Evolutionary conservation across 768 basidiomycete genomes (phyloP).

Genomic region (Lentinus brumalis): DNA sequence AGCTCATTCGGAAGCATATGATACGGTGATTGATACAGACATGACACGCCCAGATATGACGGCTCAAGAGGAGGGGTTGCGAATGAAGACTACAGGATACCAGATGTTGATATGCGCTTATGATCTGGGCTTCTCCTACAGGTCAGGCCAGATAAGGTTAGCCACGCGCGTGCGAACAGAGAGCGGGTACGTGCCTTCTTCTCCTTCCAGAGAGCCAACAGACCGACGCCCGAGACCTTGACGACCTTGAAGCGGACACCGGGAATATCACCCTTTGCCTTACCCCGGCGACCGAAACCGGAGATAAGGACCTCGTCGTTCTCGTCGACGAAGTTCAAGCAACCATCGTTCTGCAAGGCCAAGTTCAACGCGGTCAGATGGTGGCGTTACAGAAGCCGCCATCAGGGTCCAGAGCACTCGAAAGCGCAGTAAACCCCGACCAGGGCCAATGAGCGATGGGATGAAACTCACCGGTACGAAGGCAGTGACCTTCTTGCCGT

Average conservation of each 20-base stretch:
- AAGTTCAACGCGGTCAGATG: slow-evolving; percentile 1
- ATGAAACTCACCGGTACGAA: slow-evolving; percentile 86
- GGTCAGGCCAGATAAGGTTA: background rate
- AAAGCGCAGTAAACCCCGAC: slow-evolving; percentile 2
- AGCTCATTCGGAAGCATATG: slow-evolving; percentile 19
- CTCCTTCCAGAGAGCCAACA: slow-evolving; percentile 98
- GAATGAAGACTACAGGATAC: slow-evolving; percentile 12
- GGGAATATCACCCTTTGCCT: slow-evolving; percentile 99
- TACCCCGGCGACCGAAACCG: slow-evolving; percentile 99
- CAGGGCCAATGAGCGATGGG: background rate
- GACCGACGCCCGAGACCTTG: slow-evolving; percentile 99
- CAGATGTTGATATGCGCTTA: slow-evolving; percentile 25
- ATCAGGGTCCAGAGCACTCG: slow-evolving; percentile 15
- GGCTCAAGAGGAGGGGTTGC: slow-evolving; percentile 3
- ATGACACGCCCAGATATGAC: slow-evolving; percentile 5
- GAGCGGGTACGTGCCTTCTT: slow-evolving; percentile 74
- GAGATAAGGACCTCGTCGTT: slow-evolving; percentile 99
- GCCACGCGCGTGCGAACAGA: background rate
- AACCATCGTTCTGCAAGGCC: slow-evolving; percentile 80
- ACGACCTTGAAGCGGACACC: slow-evolving; percentile 99
- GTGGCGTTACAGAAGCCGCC: background rate
- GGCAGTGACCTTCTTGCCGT: slow-evolving; percentile 99
- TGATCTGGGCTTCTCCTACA: slow-evolving; percentile 42
- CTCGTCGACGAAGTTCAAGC: slow-evolving; percentile 98
- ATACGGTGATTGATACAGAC: slow-evolving; percentile 21